Evolutionary conservation across 2,329 filamentous ascomycete species (phyloP).

Genomic region (Aspergillus viridinutans): DNA sequence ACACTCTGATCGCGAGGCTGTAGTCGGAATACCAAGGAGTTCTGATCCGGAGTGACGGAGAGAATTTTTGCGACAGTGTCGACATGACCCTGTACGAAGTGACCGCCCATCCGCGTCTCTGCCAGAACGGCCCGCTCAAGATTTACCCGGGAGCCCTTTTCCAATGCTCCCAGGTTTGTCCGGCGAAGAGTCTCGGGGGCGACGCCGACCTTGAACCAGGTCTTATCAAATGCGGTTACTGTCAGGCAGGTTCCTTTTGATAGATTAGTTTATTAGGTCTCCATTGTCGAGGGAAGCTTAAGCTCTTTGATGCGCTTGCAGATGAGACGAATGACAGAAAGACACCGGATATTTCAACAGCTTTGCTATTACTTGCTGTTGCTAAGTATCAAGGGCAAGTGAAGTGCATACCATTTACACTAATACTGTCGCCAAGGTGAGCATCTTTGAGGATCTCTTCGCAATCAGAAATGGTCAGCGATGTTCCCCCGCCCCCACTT

Average conservation of each 20-base stretch:
- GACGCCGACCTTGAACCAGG: conserved; percentile 82
- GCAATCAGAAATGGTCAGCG: conserved; percentile 74
- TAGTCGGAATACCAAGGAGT: conserved; percentile 83
- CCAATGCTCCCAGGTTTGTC: conserved; percentile 82
- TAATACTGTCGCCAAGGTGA: conserved; percentile 87
- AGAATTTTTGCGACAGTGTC: conserved; percentile 79
- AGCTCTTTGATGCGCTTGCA: background rate
- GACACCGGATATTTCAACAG: background rate
- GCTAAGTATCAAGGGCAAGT: background rate
- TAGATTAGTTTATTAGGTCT: background rate
- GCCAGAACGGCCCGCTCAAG: conserved; percentile 90
- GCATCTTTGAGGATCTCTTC: conserved; percentile 77
- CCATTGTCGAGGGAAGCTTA: background rate
- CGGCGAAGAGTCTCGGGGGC: conserved; percentile 93
- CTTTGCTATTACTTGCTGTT: background rate
- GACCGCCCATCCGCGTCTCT: conserved; percentile 91
- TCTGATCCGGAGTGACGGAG: conserved; percentile 73
- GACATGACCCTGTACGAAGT: conserved; percentile 97
- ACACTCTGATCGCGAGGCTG: conserved; percentile 64
- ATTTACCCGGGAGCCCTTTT: conserved; percentile 68
- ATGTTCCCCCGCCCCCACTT: conserved; percentile 73
- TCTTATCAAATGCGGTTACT: conserved; percentile 65
- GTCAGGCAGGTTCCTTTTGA: conserved; percentile 73
- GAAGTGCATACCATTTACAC: conserved; percentile 68
- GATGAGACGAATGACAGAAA: background rate